Percentiles rank a stretch among this genome's conserved stretches.
Conservation (phyloP, 2,329 filamentous ascomycete genomes). For the Penicillium griseofulvum region DNA sequence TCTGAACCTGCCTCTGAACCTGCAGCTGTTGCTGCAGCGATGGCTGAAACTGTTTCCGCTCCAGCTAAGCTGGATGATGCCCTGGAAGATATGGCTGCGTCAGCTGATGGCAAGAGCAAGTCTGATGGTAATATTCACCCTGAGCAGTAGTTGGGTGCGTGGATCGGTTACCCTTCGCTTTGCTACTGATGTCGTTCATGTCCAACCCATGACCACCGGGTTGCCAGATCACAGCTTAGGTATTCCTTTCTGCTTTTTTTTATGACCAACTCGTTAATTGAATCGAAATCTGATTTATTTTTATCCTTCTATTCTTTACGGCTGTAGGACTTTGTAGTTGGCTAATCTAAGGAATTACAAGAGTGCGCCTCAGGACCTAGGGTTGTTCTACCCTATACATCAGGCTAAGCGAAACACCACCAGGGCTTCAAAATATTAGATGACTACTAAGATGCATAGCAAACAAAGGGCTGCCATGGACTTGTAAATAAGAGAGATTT, state of each 20-base stretch:
- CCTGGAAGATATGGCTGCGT: slow-evolving; percentile 24
- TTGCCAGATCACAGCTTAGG: neutral
- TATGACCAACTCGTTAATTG: neutral
- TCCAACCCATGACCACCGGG: neutral
- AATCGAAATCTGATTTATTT: neutral
- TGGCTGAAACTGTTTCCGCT: slow-evolving; percentile 4
- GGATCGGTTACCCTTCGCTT: neutral
- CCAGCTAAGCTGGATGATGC: slow-evolving; percentile 19
- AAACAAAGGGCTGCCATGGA: too few relatives aligned
- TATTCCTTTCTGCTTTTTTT: neutral
- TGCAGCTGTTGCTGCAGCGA: neutral
- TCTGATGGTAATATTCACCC: slow-evolving; percentile 24
- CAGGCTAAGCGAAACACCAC: neutral
- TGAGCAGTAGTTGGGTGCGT: neutral
- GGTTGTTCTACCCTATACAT: neutral
- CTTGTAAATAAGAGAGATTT: neutral
- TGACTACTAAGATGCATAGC: neutral
- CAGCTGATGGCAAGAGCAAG: slow-evolving; percentile 27
- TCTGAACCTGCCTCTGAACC: neutral
- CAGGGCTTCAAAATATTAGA: neutral
- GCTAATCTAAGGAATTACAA: neutral
- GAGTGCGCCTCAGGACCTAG: too few relatives aligned
- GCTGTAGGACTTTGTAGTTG: neutral
- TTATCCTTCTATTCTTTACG: neutral
- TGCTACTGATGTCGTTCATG: neutral